Base-by-base conservation (phyloP, 208 protist genomes). In the Trypanosoma brucei region DNA sequence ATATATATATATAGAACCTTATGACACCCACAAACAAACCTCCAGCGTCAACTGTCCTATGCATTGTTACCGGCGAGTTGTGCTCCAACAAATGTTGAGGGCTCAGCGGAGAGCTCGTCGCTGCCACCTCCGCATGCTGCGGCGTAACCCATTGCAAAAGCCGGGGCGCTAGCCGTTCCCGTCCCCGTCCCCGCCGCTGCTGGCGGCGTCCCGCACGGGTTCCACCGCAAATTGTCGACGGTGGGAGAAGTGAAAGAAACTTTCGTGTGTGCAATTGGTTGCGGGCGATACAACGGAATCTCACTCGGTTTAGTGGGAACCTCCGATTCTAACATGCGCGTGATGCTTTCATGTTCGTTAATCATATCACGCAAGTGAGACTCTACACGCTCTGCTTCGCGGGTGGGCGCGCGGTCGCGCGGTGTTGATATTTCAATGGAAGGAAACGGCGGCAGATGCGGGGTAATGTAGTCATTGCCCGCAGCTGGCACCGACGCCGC, bases 51-150 rank as follows among this genome's bases (percentile, higher is more conserved):
- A 46, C 42, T 11, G 42, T 46, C 11, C 6, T 11, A 14, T 46
- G 6, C 11, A n/a, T 40, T 22, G 11, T 31, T 36, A 9, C 14
- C 30, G 42, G 42, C 6, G 42, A 11, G 42, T 48, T 30, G 3
- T 55, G 61, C 63, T 6, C 66, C 67, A 7, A 82, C 65, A 70
- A 82, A 82, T 1, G 38, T 54, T 0, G 76, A 82, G 1, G 76
- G 76, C 45, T 82, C 76, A 11, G 68, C 68, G 11, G 76, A 82
- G 34, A 82, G 70, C 22, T 82, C 76, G 33, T 75, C 76, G 2
- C 37, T 60, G 48, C 61, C 57, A 51, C 7, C 8, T 11, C 22
- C 14, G 38, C 1, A 13, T 31, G 48, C 2, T 3, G 48, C 33
- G 6, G 30, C 33, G 8, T 6, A 13, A 58, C 30, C 6, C 8